A percentile compares a stretch with the other conserved stretches of the same genome.
Conservation (phyloP, 176 grass and related monocot species). For the Rhynchospora pubera region DNA sequence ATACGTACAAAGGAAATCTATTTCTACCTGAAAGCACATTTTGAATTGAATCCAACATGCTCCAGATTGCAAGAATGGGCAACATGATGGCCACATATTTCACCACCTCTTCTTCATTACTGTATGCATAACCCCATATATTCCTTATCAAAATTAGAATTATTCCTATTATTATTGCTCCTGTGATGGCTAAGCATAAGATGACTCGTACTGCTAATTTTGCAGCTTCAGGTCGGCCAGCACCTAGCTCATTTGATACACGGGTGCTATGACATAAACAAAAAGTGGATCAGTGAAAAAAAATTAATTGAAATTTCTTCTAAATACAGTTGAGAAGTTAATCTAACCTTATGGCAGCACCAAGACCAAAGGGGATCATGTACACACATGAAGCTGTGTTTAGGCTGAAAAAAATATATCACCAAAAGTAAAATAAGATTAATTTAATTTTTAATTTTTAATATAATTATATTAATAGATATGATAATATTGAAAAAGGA, state of each 20-base stretch:
- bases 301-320: not conserved
- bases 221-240: constrained; percentile 47
- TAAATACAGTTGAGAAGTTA: not conserved
- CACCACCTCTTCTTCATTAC: constrained; percentile 71
- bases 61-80: constrained; percentile 56
- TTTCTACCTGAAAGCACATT: constrained; percentile 67
- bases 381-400: constrained; percentile 47
- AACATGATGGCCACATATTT: constrained; percentile 59
- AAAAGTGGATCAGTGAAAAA: not conserved
- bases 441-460: not conserved
- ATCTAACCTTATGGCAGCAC: constrained; percentile 74
- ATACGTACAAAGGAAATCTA: too few relatives aligned
- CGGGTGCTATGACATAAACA: constrained; percentile 36
- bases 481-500: not conserved
- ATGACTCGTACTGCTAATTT: constrained; percentile 49
- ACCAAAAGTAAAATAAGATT: not conserved
- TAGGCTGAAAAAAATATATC: constrained; percentile 39
- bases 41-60: constrained; percentile 61
- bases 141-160: constrained; percentile 40
- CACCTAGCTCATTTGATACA: constrained; percentile 91
- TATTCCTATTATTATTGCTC: constrained; percentile 28
- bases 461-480: not conserved
- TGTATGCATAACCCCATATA: constrained; percentile 66
- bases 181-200: constrained; percentile 34
- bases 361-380: constrained; percentile 68